Evolutionary conservation across 805 yeast species (phyloP).

Genomic region (Vanderwaltozyma verrucispora): DNA sequence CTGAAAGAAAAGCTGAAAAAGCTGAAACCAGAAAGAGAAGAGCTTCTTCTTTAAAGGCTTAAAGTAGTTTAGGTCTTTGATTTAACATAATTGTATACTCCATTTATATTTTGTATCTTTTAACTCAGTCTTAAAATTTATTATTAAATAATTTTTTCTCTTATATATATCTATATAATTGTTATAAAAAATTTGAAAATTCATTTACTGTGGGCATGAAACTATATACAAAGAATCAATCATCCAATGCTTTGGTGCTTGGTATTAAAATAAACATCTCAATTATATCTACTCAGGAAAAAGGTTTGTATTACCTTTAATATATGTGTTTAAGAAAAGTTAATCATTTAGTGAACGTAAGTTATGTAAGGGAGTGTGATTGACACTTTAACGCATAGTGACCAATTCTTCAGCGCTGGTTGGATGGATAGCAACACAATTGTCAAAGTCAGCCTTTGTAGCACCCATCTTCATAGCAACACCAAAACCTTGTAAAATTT

Average conservation of each 20-base stretch:
- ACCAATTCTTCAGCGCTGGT: constrained; percentile 97
- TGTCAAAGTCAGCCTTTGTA: constrained; percentile 90
- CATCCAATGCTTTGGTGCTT: no score
- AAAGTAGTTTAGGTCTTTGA: constrained; percentile 21
- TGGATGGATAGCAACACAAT: constrained; percentile 96
- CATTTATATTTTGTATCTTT: constrained; percentile 6
- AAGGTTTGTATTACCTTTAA: no score
- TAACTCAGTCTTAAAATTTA: constrained; percentile 2
- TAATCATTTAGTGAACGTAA: no score
- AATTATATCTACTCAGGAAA: no score
- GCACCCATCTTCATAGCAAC: constrained; percentile 99
- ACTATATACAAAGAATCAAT: no score
- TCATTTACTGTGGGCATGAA: no score
- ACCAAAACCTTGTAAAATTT: constrained; percentile 95
- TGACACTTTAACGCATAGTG: constrained; percentile 38
- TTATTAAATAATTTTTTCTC: not conserved
- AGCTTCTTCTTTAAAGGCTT: constrained; percentile 97
- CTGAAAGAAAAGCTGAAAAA: constrained; percentile 96
- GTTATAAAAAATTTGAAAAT: no score
- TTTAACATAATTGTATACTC: constrained; percentile 6
- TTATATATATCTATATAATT: no score
- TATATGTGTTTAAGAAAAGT: no score
- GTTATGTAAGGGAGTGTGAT: no score
- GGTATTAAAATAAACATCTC: no score
- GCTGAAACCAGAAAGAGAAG: constrained; percentile 99